Evolutionary conservation across 73 alveolate species (phyloP).

Genomic region (Loxodes magnus): DNA sequence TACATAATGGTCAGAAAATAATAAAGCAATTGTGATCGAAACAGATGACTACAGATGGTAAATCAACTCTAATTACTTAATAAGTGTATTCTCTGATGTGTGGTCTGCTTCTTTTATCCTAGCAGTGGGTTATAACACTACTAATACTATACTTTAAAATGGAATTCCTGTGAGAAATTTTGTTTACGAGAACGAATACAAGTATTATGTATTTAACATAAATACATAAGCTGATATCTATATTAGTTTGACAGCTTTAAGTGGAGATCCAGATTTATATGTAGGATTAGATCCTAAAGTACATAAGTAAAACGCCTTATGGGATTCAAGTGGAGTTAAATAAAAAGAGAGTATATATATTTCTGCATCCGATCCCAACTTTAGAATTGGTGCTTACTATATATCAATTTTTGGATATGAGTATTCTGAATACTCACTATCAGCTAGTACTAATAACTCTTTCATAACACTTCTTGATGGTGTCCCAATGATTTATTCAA

Average conservation of each 20-base stretch:
- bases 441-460: neutral
- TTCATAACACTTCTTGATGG: neutral
- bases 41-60: neutral
- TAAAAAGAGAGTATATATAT: neutral
- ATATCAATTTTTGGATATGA: neutral
- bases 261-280: slow-evolving; percentile 14
- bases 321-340: neutral
- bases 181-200: neutral
- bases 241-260: slow-evolving; percentile 5
- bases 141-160: neutral
- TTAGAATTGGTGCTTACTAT: slow-evolving; percentile 1
- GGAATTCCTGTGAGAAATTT: neutral
- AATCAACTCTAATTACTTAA: no score
- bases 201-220: neutral
- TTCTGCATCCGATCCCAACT: neutral
- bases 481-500: neutral
- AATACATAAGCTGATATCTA: slow-evolving; percentile 2
- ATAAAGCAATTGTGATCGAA: no score
- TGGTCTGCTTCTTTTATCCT: neutral
- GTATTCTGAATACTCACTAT: neutral
- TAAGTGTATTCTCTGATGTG: no score
- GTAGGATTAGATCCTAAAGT: neutral
- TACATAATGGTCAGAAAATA: no score
- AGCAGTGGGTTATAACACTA: slow-evolving; percentile 5
- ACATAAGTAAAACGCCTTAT: neutral